Evolutionary conservation across 345 rosid species (phyloP).

Genomic region (Trapa incisa): DNA sequence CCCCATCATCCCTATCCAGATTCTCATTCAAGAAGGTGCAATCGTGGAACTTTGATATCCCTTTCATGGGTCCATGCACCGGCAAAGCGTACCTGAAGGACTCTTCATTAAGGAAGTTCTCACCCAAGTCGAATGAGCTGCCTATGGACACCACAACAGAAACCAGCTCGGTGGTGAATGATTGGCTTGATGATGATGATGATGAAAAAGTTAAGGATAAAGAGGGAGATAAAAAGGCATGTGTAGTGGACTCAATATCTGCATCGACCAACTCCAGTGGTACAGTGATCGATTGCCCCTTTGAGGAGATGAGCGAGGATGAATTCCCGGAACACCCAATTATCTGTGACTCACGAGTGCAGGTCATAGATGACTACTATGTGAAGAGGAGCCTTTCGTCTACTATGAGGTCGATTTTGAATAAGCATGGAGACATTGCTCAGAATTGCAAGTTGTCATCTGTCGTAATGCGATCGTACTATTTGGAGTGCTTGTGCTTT

Average conservation of each 20-base stretch:
- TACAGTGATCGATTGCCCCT: slow-evolving; percentile 23
- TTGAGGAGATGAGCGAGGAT: slow-evolving; percentile 24
- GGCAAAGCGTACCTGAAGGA: background rate
- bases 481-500: slow-evolving; percentile 54
- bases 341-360: slow-evolving; percentile 46
- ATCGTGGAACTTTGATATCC: slow-evolving; percentile 8
- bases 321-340: slow-evolving; percentile 16
- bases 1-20: background rate
- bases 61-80: background rate
- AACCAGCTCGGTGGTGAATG: background rate
- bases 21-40: slow-evolving; percentile 13
- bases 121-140: background rate
- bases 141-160: background rate
- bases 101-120: background rate
- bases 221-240: too few relatives aligned
- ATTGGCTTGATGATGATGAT: background rate
- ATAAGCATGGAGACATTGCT: slow-evolving; percentile 69
- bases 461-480: slow-evolving; percentile 45
- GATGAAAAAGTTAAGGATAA: background rate
- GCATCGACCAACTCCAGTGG: slow-evolving; percentile 8
- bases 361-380: slow-evolving; percentile 44
- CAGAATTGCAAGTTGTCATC: slow-evolving; percentile 54
- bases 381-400: slow-evolving; percentile 39
- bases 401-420: slow-evolving; percentile 33
- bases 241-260: background rate